These are phyloP conservation scores for Zygosaccharomyces sapae DNA, from an alignment of 1,139 yeast species.

Conservation along the genomic window DNA sequence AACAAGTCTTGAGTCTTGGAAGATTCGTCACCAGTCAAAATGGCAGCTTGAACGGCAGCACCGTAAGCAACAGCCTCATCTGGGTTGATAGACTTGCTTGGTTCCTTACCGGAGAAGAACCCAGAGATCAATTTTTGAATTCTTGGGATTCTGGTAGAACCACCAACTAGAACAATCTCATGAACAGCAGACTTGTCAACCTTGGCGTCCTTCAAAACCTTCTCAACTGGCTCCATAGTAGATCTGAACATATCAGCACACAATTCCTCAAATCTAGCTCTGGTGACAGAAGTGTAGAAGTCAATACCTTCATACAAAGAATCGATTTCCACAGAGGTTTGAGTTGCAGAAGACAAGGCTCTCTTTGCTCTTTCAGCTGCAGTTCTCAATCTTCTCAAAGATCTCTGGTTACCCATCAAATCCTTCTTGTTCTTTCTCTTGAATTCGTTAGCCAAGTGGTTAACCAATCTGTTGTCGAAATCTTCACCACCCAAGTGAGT, in stretches of 20 bases:
- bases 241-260: slow-evolving; percentile 79
- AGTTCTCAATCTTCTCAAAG: slow-evolving; percentile 80
- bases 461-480: slow-evolving; percentile 74
- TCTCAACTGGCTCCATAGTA: slow-evolving; percentile 77
- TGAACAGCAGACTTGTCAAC: slow-evolving; percentile 71
- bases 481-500: slow-evolving; percentile 98
- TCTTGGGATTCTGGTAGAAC: slow-evolving; percentile 91
- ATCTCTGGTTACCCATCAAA: slow-evolving; percentile 67
- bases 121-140: slow-evolving; percentile 80
- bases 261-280: slow-evolving; percentile 87
- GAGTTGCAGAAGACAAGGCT: slow-evolving; percentile 77
- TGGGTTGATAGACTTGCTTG: slow-evolving; percentile 78
- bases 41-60: slow-evolving; percentile 85
- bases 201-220: slow-evolving; percentile 75
- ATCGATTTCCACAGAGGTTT: slow-evolving; percentile 80
- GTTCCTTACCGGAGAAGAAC: slow-evolving; percentile 84
- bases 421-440: slow-evolving; percentile 79
- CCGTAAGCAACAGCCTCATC: slow-evolving; percentile 74
- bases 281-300: slow-evolving; percentile 73
- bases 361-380: slow-evolving; percentile 91
- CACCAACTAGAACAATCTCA: slow-evolving; percentile 86
- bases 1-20: slow-evolving; percentile 79
- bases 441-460: slow-evolving; percentile 71
- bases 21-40: slow-evolving; percentile 83
- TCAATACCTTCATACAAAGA: slow-evolving; percentile 77